These are phyloP conservation scores for Xylaria hypoxylon DNA, from an alignment of 2,329 filamentous ascomycete species.

Conservation along the genomic window DNA sequence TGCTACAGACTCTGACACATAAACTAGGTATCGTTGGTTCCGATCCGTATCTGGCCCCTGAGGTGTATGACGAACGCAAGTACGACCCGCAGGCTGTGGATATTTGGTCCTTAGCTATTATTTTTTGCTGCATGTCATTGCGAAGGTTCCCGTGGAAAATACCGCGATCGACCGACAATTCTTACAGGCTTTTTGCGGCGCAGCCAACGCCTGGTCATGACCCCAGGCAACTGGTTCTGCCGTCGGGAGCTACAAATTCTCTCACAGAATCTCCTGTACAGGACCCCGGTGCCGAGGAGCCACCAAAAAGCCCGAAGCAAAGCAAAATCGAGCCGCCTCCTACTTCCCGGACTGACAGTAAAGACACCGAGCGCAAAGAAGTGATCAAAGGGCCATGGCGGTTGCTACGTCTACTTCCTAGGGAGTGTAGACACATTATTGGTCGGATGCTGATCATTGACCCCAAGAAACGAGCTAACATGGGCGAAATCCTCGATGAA, in stretches of 20 bases:
- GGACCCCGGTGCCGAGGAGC: conserved; percentile 56
- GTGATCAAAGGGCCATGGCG: conserved; percentile 94
- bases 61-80: conserved; percentile 92
- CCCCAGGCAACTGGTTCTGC: conserved; percentile 63
- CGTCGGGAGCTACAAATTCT: conserved; percentile 60
- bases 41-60: conserved; percentile 95
- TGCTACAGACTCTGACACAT: conserved; percentile 30
- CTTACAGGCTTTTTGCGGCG: conserved; percentile 91
- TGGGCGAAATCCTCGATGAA: conserved; percentile 88
- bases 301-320: conserved; percentile 44
- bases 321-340: conserved; percentile 39
- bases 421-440: conserved; percentile 90
- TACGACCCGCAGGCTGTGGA: conserved; percentile 96
- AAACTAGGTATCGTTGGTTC: conserved; percentile 75
- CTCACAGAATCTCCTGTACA: conserved; percentile 55
- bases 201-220: conserved; percentile 81
- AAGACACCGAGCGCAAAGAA: conserved; percentile 70
- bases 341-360: conserved; percentile 50
- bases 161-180: conserved; percentile 90
- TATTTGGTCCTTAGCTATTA: conserved; percentile 98
- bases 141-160: conserved; percentile 97
- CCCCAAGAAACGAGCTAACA: conserved; percentile 82
- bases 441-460: conserved; percentile 92
- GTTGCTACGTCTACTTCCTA: conserved; percentile 84
- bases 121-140: conserved; percentile 98